Percentiles rank a stretch among this genome's conserved stretches.
phyloP scores from a whole-genome alignment of 2,329 filamentous ascomycete genomes.

The Neonectria punicea region DNA sequence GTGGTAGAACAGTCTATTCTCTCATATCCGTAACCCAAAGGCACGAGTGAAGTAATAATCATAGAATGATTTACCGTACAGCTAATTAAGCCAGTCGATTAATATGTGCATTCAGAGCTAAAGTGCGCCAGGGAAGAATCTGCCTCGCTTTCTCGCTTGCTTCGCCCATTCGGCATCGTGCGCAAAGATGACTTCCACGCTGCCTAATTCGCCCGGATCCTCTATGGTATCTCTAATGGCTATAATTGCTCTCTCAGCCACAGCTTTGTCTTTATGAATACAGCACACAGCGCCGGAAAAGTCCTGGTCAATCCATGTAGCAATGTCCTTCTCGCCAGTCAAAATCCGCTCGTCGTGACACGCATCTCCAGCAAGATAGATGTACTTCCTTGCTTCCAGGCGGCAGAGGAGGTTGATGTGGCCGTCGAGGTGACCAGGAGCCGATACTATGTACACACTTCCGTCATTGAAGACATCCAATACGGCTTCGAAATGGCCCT shows the following conservation, averaged over 20 bases:
- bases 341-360: conserved; percentile 24
- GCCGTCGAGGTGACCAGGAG: conserved; percentile 19
- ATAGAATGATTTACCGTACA: no score
- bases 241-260: conserved; percentile 12
- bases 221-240: conserved; percentile 1
- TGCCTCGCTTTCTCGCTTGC: background rate
- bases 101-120: background rate
- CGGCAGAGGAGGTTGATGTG: conserved; percentile 25
- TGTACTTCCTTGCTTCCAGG: background rate
- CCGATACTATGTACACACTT: conserved; percentile 16
- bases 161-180: conserved; percentile 24
- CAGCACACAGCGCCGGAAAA: conserved; percentile 11
- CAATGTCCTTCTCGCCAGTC: conserved; percentile 18
- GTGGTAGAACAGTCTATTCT: no score
- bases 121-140: background rate
- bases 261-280: conserved; percentile 13
- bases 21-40: no score
- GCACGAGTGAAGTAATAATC: background rate
- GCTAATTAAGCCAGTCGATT: no score
- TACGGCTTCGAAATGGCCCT: conserved; percentile 1
- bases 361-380: conserved; percentile 25
- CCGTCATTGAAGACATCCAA: conserved; percentile 24
- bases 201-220: background rate
- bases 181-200: conserved; percentile 23
- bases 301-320: conserved; percentile 9